Conservation (phyloP, 164 flowering plant genomes). For the Dillenia suffruticosa region DNA sequence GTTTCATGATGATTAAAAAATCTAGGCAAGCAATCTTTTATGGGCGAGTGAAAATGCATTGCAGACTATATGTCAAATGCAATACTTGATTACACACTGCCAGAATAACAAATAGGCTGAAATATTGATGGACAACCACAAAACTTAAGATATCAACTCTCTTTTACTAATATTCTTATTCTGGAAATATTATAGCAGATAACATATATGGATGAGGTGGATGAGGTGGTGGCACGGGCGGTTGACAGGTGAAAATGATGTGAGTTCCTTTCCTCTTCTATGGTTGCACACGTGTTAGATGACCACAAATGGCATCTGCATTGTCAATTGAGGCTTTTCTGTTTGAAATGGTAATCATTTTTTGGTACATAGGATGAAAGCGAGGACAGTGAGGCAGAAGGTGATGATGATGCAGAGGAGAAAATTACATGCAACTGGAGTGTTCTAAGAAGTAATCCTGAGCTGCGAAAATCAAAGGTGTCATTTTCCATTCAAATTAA, state of each 20-base stretch:
- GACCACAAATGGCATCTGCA: no score
- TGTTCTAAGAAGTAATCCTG: constrained; percentile 67
- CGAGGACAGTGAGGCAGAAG: constrained; percentile 59
- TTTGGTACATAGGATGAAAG: constrained; percentile 39
- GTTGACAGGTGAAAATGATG: constrained; percentile 98
- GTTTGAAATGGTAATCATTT: neutral
- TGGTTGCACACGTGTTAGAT: no score
- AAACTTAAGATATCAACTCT: neutral
- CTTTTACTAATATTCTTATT: neutral
- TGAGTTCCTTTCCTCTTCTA: constrained; percentile 18
- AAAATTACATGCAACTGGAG: constrained; percentile 90
- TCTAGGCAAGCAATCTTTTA: no score
- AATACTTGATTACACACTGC: no score
- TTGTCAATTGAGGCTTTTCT: no score
- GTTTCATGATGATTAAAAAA: no score
- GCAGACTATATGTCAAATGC: no score
- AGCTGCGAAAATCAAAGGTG: constrained; percentile 75
- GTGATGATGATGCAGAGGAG: constrained; percentile 48
- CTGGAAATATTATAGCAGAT: constrained; percentile 30
- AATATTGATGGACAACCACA: no score
- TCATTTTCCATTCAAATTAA: neutral
- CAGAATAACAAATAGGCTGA: no score
- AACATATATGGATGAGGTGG: constrained; percentile 75
- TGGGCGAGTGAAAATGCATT: no score
- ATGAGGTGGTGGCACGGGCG: constrained; percentile 96